These are phyloP conservation scores for Colletotrichum costaricense DNA, from an alignment of 2,329 filamentous ascomycete genomes.

Conservation along the genomic window DNA sequence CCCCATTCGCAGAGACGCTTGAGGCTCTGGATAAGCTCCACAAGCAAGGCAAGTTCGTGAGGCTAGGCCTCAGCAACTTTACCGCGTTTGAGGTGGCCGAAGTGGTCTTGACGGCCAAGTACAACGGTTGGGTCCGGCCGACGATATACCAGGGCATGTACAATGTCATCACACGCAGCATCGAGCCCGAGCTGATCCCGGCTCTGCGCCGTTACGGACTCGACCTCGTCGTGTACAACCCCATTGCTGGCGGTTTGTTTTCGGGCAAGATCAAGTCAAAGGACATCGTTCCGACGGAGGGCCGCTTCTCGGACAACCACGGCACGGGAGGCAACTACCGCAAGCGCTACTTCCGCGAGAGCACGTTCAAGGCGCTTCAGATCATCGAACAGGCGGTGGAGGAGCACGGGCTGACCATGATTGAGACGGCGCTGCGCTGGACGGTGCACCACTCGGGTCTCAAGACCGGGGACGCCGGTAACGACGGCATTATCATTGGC, in stretches of 20 bases:
- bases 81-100: conserved; percentile 91
- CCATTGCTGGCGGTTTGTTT: conserved; percentile 83
- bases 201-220: conserved; percentile 81
- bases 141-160: conserved; percentile 92
- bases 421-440: conserved; percentile 83
- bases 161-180: conserved; percentile 80
- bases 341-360: conserved; percentile 77
- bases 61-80: conserved; percentile 85
- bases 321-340: conserved; percentile 68
- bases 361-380: conserved; percentile 70
- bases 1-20: conserved; percentile 84
- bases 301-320: conserved; percentile 73
- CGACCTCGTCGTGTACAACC: conserved; percentile 85
- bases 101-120: conserved; percentile 81
- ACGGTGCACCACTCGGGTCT: conserved; percentile 75
- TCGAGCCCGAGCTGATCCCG: conserved; percentile 80
- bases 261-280: conserved; percentile 80
- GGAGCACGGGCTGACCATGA: conserved; percentile 75
- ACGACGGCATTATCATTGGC: conserved; percentile 71
- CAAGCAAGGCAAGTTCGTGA: conserved; percentile 86
- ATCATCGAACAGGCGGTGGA: conserved; percentile 75
- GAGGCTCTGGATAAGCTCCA: conserved; percentile 83
- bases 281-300: conserved; percentile 71
- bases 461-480: conserved; percentile 57
- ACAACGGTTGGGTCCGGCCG: conserved; percentile 84